Conservation (phyloP, 139 green algal species). For the Axilococcus clingmanii region DNA sequence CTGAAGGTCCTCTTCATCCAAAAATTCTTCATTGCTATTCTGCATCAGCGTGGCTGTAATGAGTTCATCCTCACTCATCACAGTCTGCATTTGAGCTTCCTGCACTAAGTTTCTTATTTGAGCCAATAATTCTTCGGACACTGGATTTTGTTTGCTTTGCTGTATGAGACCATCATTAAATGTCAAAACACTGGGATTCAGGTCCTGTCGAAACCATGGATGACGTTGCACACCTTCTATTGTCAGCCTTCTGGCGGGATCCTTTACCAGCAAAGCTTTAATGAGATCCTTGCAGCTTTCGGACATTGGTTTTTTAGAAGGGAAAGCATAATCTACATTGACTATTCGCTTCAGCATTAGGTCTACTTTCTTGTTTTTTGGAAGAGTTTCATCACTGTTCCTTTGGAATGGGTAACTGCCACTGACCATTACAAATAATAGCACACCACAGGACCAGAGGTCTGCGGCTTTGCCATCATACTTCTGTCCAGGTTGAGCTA, state of each 20-base stretch:
- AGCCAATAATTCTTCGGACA: constrained; percentile 25
- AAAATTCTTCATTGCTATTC: too few relatives aligned
- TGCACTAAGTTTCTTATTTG: constrained; percentile 32
- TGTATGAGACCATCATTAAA: constrained; percentile 29
- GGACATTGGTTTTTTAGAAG: not conserved
- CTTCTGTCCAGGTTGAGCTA: constrained; percentile 55
- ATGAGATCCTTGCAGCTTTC: constrained; percentile 53
- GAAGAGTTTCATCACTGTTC: constrained; percentile 44
- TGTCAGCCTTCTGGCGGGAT: constrained; percentile 64
- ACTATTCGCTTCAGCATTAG: constrained; percentile 24
- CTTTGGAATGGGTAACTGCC: constrained; percentile 91
- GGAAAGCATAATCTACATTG: not conserved
- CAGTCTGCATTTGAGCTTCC: constrained; percentile 4
- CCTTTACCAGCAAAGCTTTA: constrained; percentile 42
- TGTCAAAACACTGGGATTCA: constrained; percentile 14
- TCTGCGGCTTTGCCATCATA: constrained; percentile 88
- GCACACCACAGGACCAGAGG: constrained; percentile 94
- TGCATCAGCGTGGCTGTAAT: too few relatives aligned
- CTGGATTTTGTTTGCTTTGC: not conserved
- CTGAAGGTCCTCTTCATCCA: too few relatives aligned
- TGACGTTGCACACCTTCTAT: constrained; percentile 44
- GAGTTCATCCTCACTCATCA: constrained; percentile 1
- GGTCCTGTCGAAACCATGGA: constrained; percentile 38
- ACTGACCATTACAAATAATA: constrained; percentile 94
- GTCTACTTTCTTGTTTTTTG: constrained; percentile 53